These are phyloP conservation scores for Colletotrichum salicis DNA, from an alignment of 2,329 filamentous ascomycete species.

Conservation along the genomic window DNA sequence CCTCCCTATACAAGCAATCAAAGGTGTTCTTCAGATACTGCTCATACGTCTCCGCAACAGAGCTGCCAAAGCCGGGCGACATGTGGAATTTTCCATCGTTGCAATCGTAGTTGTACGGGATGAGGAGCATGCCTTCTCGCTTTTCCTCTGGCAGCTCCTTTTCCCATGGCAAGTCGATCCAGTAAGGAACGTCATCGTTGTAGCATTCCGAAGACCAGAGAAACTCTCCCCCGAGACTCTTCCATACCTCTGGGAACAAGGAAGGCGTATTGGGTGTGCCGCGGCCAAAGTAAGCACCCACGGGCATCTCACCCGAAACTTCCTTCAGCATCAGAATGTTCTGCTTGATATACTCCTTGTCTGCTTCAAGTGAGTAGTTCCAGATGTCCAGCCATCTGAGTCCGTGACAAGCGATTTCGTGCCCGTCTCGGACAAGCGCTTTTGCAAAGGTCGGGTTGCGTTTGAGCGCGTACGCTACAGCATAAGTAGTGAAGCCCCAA, in stretches of 20 bases:
- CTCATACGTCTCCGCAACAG: slow-evolving; percentile 50
- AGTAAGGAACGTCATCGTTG: slow-evolving; percentile 44
- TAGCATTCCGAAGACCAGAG: slow-evolving; percentile 44
- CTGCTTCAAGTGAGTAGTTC: slow-evolving; percentile 48
- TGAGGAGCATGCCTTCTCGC: slow-evolving; percentile 50
- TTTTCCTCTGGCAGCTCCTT: slow-evolving; percentile 42
- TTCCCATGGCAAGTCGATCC: slow-evolving; percentile 43
- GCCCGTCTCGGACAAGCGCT: slow-evolving; percentile 51
- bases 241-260: slow-evolving; percentile 42
- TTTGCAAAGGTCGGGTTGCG: slow-evolving; percentile 52
- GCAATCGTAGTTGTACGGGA: slow-evolving; percentile 51
- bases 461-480: slow-evolving; percentile 52
- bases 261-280: slow-evolving; percentile 42
- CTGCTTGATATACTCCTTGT: slow-evolving; percentile 51
- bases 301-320: slow-evolving; percentile 45
- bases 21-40: slow-evolving; percentile 54
- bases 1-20: slow-evolving; percentile 52
- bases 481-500: slow-evolving; percentile 55
- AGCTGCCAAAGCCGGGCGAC: slow-evolving; percentile 52
- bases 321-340: slow-evolving; percentile 47
- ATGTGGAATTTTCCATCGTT: slow-evolving; percentile 57
- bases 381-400: slow-evolving; percentile 55
- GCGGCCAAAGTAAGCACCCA: slow-evolving; percentile 49
- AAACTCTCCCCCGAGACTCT: slow-evolving; percentile 41
- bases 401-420: slow-evolving; percentile 54